These are phyloP conservation scores for Hericium coralloides DNA, from an alignment of 768 basidiomycete genomes.

Conservation along the genomic window DNA sequence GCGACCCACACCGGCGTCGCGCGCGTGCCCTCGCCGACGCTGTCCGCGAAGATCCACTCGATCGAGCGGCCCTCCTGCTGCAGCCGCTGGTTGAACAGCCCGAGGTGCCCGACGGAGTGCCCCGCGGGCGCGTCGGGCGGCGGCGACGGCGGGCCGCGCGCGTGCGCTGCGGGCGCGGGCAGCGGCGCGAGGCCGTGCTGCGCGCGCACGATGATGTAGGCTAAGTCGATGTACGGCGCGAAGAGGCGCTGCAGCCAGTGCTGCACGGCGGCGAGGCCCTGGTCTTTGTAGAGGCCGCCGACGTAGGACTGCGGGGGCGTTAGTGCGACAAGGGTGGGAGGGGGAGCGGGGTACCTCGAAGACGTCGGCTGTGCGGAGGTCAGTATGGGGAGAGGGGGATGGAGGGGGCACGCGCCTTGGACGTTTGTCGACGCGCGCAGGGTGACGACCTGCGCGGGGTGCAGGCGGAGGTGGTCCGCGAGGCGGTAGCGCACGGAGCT, in stretches of 20 bases:
- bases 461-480: slow-evolving; percentile 51
- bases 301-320: slow-evolving; percentile 50
- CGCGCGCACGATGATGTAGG: slow-evolving; percentile 53
- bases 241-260: slow-evolving; percentile 57
- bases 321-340: no score
- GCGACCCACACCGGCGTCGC: slow-evolving; percentile 76
- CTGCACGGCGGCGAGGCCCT: slow-evolving; percentile 47
- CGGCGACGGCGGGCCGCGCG: slow-evolving; percentile 7
- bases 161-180: slow-evolving; percentile 21
- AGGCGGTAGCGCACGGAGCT: slow-evolving; percentile 61
- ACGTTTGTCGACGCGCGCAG: slow-evolving; percentile 60
- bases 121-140: slow-evolving; percentile 6
- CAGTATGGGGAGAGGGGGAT: slow-evolving; percentile 5
- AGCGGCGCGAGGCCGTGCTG: slow-evolving; percentile 57
- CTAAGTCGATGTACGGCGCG: slow-evolving; percentile 49
- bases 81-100: slow-evolving; percentile 72
- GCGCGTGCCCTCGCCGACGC: slow-evolving; percentile 35
- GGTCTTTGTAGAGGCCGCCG: slow-evolving; percentile 68
- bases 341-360: slow-evolving; percentile 49
- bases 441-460: slow-evolving; percentile 66
- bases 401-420: slow-evolving; percentile 42
- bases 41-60: slow-evolving; percentile 64
- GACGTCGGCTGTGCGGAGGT: slow-evolving; percentile 50
- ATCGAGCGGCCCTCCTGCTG: slow-evolving; percentile 47
- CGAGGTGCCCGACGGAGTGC: slow-evolving; percentile 51